A percentile compares a stretch with the other conserved stretches of the same genome.
Evolutionary conservation across 352 stramenopile genomes (phyloP).

Genomic region (Phytophthora brassicae): DNA sequence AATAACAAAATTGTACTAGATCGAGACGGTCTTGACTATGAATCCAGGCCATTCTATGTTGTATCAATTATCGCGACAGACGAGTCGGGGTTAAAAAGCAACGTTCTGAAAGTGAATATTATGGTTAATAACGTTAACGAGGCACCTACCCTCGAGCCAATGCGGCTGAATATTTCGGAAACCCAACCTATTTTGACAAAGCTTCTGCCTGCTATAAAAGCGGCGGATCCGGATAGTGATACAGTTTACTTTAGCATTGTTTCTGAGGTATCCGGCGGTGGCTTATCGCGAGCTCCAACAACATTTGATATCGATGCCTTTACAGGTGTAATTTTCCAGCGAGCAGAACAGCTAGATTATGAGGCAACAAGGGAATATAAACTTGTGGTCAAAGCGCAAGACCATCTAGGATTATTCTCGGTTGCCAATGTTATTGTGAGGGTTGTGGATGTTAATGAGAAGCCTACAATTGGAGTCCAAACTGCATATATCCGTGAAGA

Average conservation of each 20-base stretch:
- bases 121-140: slow-evolving; percentile 28
- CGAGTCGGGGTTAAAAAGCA: slow-evolving; percentile 15
- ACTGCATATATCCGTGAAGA: slow-evolving; percentile 21
- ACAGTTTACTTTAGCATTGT: slow-evolving; percentile 20
- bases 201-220: slow-evolving; percentile 20
- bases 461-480: slow-evolving; percentile 16
- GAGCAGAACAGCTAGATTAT: slow-evolving; percentile 34
- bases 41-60: slow-evolving; percentile 19
- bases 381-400: slow-evolving; percentile 16
- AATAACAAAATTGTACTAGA: slow-evolving; percentile 21
- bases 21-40: slow-evolving; percentile 20
- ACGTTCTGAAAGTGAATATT: slow-evolving; percentile 15
- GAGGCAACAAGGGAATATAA: slow-evolving; percentile 27
- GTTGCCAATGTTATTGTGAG: slow-evolving; percentile 11
- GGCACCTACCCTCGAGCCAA: slow-evolving; percentile 9
- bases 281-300: slow-evolving; percentile 8
- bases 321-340: slow-evolving; percentile 42
- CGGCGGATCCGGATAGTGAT: slow-evolving; percentile 19
- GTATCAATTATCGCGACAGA: slow-evolving; percentile 23
- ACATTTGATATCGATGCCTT: slow-evolving; percentile 46
- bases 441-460: slow-evolving; percentile 25
- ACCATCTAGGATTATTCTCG: slow-evolving; percentile 24
- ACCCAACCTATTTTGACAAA: slow-evolving; percentile 20
- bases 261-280: slow-evolving; percentile 13
- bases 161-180: slow-evolving; percentile 17